These are phyloP conservation scores for Nakaseomyces sp. DNA, from an alignment of 1,139 yeast genomes.

Conservation along the genomic window DNA sequence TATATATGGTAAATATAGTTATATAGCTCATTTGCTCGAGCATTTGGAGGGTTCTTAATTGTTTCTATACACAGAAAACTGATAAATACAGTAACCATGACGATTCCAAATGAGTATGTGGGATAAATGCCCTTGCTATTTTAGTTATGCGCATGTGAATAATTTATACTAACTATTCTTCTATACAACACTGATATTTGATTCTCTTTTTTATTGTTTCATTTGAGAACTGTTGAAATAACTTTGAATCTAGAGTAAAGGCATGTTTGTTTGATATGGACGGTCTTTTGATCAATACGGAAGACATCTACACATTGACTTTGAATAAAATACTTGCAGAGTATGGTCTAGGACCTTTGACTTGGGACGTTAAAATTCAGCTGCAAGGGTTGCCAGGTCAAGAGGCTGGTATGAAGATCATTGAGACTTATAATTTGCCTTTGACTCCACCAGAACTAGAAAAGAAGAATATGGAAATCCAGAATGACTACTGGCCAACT, in stretches of 20 bases:
- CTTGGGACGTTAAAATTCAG: constrained; percentile 82
- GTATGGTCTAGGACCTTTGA: constrained; percentile 67
- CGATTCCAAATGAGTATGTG: not conserved
- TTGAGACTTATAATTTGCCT: constrained; percentile 61
- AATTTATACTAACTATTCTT: not conserved
- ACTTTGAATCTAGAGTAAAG: constrained; percentile 45
- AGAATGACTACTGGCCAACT: constrained; percentile 52
- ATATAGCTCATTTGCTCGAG: no score
- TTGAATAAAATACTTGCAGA: constrained; percentile 54
- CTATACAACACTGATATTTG: no score
- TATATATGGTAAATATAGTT: no score
- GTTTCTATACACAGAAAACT: no score
- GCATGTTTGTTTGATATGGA: constrained; percentile 98
- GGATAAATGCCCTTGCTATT: not conserved
- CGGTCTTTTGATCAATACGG: constrained; percentile 84
- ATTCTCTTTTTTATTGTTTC: no score
- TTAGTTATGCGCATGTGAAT: not conserved
- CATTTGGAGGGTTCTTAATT: no score
- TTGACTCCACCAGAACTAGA: constrained; percentile 55
- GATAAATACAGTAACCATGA: not conserved
- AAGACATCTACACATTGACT: constrained; percentile 77
- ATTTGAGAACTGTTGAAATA: not conserved
- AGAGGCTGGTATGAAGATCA: constrained; percentile 52
- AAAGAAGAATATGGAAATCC: constrained; percentile 44
- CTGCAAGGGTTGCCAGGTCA: constrained; percentile 89